Conservation (phyloP, 2,329 filamentous ascomycete genomes). For the Sporothrix phasma region DNA sequence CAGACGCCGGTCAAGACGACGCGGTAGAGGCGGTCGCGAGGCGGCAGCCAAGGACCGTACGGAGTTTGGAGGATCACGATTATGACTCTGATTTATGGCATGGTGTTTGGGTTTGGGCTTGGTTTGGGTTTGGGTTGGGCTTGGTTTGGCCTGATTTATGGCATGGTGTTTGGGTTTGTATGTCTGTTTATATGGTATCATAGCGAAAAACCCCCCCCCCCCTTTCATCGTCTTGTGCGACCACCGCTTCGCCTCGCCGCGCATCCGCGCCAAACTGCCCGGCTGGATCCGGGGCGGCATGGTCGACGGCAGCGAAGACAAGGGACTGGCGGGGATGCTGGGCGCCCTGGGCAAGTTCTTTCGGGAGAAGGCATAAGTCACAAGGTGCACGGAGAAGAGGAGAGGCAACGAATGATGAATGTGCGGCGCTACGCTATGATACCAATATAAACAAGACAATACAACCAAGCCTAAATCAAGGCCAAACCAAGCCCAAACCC, state of each 20-base stretch:
- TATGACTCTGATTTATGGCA: background rate
- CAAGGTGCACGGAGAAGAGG: background rate
- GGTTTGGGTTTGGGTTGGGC: too few species aligned
- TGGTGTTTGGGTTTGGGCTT: background rate
- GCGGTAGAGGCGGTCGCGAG: too few species aligned
- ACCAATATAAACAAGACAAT: background rate
- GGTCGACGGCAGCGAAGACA: conserved; percentile 41
- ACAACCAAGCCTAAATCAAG: too few species aligned
- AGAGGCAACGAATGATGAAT: background rate
- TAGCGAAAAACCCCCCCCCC: background rate
- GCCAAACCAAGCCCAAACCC: too few species aligned
- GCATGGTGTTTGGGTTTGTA: background rate
- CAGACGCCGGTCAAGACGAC: too few species aligned
- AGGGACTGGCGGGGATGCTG: conserved; percentile 49
- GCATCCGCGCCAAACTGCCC: conserved; percentile 43
- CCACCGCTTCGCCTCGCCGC: conserved; percentile 25
- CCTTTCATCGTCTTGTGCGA: conserved; percentile 37
- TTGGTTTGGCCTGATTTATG: too few species aligned
- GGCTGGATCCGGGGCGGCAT: conserved; percentile 42
- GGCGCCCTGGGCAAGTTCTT: conserved; percentile 49
- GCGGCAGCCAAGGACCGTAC: too few species aligned
- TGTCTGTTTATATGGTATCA: background rate
- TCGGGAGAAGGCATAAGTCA: conserved; percentile 33
- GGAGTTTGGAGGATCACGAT: background rate
- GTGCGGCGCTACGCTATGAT: background rate